Base-by-base conservation (phyloP, 2,329 filamentous ascomycete genomes). In the Acarospora socialis region DNA sequence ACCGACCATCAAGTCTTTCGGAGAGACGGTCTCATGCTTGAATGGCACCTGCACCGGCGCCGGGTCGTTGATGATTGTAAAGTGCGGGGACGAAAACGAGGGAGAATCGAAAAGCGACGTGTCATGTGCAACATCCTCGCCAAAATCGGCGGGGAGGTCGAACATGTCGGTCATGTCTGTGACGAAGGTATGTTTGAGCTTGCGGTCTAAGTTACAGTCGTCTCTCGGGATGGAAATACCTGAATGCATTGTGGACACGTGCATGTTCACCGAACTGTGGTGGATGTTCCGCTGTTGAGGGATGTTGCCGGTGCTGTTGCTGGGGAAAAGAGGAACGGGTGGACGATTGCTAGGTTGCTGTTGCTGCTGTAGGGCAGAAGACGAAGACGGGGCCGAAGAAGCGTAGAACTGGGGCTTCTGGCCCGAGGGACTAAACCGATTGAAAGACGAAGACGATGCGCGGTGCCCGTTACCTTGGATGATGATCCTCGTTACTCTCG, bases 1-100 rank as follows among this genome's bases (percentile, higher is more conserved):
- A 44, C 73, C 70, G 46, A 86, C 64, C 43, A 78, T 60, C 43
- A 92, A 65, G 48, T 93, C 83, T 55, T 81, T 77, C 13, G 84
- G 84, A 39, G 84, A 93, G 40, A 93, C 70, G 24, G 84, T 93
- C 29, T 35, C 28, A n/a, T 20, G 46, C 68, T 70, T 16, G 42
- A 28, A 18, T 47, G 50, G n/a, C n/a, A n/a, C 37, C 53, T 54
- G 33, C 35, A 28, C 38, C 21, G 46, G 46, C 38, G 48, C 44
- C 28, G 57, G 50, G 46, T 57, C 48, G 48, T 65, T 65, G 52
- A 64, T 54, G 23, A 59, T 46, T 36, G 57, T 59, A 50, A 65
- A 63, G 36, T 51, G 40, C 7, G 42, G 48, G 43, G 26, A 41
- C 39, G 26, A 47, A 36, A 12, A 46, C 38, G 15, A 48, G 33